A percentile compares a stretch with the other conserved stretches of the same genome.
Evolutionary conservation across 495 filamentous ascomycete genomes (phyloP).

Genomic region (Xylaria curta): DNA sequence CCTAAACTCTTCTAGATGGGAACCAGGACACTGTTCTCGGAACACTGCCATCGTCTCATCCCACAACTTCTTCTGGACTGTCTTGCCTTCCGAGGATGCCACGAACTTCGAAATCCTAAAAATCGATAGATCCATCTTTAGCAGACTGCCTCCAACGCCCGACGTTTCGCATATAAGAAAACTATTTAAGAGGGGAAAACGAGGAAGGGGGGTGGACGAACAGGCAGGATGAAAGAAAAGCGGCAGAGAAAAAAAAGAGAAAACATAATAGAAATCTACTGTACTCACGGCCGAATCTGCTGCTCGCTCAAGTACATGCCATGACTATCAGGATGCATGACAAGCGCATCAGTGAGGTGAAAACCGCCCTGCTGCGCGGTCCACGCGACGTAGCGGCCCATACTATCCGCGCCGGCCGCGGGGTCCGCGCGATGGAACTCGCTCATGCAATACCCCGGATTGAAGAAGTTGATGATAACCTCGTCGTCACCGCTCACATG

Average conservation of each 20-base stretch:
- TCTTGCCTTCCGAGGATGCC: constrained; percentile 47
- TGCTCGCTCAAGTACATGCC: constrained; percentile 34
- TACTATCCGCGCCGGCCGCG: constrained; percentile 31
- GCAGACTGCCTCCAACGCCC: background rate
- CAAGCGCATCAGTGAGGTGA: constrained; percentile 33
- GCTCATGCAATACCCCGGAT: constrained; percentile 58
- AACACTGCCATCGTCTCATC: constrained; percentile 48
- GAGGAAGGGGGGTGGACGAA: background rate
- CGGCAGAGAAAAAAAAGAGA: background rate
- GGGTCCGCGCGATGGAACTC: constrained; percentile 44
- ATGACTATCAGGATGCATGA: constrained; percentile 28
- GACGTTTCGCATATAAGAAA: background rate
- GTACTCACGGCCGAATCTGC: constrained; percentile 33
- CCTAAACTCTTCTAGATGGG: constrained; percentile 32
- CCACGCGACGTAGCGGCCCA: constrained; percentile 20
- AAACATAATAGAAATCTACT: background rate
- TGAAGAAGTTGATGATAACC: constrained; percentile 57
- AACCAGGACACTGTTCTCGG: constrained; percentile 28
- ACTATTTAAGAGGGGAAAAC: no score
- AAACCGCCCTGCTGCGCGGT: constrained; percentile 28
- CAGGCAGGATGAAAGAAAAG: background rate
- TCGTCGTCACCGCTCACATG: constrained; percentile 35
- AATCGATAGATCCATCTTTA: background rate
- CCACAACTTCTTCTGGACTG: constrained; percentile 48
- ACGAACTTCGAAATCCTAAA: constrained; percentile 35